Base-by-base conservation (phyloP, 495 filamentous ascomycete species). In the Amniculicola lignicola region DNA sequence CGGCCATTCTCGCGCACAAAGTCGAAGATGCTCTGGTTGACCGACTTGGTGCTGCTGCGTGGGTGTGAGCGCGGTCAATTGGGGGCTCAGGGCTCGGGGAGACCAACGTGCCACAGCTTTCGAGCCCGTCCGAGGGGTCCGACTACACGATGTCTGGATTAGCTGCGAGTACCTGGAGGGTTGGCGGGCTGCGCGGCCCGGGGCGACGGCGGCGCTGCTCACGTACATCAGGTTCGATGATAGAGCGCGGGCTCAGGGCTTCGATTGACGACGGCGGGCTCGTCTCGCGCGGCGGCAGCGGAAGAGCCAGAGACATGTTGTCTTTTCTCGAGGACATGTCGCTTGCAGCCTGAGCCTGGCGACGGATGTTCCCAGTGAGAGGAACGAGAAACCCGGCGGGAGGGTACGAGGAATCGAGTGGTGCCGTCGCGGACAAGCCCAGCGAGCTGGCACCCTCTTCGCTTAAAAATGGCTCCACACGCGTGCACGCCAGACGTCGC, bases 21-120 rank as follows among this genome's bases (percentile, higher is more conserved):
- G 44, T 69, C 45, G 64, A 64, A 69, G 27, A 69, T 67, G 58
- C 64, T 67, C 49, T 67, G 56, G 31, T 57, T 67, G 40, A 62
- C 57, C 15, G 66, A 69, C 51, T 65, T 62, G 22, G 66, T 69
- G 54, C 66, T 68, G 25, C 66, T 68, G 44, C 23, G 27, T 5
- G 4, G 50, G 14, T 16, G 52, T 64, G 12, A 61, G 58, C 31
- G 50, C 27, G n/a, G 21, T 6, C 49, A 43, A 51, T 51, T 48
- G 3, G 43, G 57, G 25, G 21, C 14, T 7, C 14, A 16, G 31
- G 15, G 12, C 18, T 16, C 29, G 44, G 55, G 63, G 46, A 48
- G 49, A 62, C 63, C 15, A 51, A 65, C 62, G 62, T 61, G 57
- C 40, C 42, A 61, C 54, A 61, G 51, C 62, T 65, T 14, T 62